Evolutionary conservation across 2,329 filamentous ascomycete genomes (phyloP).

Genomic region (Dothidotthia symphoricarpi): DNA sequence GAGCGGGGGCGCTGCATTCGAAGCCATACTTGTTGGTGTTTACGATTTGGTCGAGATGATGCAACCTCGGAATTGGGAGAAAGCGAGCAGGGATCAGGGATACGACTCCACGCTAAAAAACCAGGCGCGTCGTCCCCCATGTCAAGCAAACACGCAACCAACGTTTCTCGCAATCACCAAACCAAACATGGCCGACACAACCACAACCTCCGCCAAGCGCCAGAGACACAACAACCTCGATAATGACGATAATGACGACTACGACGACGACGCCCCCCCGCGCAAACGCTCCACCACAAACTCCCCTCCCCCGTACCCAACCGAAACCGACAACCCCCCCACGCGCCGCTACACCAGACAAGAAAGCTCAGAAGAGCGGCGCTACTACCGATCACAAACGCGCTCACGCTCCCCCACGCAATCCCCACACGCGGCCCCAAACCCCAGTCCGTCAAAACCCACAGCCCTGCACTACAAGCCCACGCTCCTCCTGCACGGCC

Average conservation of each 20-base stretch:
- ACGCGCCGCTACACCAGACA: constrained; percentile 35
- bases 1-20: constrained; percentile 30
- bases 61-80: constrained; percentile 9
- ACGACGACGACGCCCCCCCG: constrained; percentile 28
- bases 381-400: constrained; percentile 27
- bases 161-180: constrained; percentile 9
- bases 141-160: not conserved
- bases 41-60: constrained; percentile 10
- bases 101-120: too few relatives aligned
- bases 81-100: constrained; percentile 15
- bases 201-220: too few relatives aligned
- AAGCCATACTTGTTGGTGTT: constrained; percentile 20
- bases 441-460: constrained; percentile 55
- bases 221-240: constrained; percentile 31
- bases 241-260: constrained; percentile 30
- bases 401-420: constrained; percentile 21
- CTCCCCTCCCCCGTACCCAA: constrained; percentile 28
- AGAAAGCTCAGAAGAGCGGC: constrained; percentile 33
- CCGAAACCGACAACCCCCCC: constrained; percentile 36
- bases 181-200: constrained; percentile 17
- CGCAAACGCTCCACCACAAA: constrained; percentile 36
- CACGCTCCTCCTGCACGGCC: constrained; percentile 71
- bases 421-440: constrained; percentile 15
- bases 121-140: not conserved
- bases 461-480: constrained; percentile 65